Percentiles rank a stretch among this genome's conserved stretches.
Evolutionary conservation across 306 rosid species (phyloP).

Genomic region (Trifolium dubium): DNA sequence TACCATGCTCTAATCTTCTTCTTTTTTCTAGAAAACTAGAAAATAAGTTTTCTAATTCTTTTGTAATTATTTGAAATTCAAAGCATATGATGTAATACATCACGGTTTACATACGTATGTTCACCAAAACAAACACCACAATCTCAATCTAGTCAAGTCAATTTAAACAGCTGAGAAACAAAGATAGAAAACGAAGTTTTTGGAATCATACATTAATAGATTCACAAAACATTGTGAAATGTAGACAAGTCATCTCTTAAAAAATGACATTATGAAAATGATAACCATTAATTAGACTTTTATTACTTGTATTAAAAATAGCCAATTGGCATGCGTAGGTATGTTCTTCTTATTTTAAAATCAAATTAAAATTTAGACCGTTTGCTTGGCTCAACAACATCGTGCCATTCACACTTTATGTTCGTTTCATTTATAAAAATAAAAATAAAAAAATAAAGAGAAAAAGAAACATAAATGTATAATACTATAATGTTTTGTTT

Average conservation of each 20-base stretch:
- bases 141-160: background rate
- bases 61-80: background rate
- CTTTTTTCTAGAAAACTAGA: no score
- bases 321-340: conserved; percentile 23
- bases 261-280: background rate
- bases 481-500: no score
- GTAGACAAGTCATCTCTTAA: background rate
- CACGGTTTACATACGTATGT: background rate
- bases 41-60: background rate
- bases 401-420: background rate
- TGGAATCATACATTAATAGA: background rate
- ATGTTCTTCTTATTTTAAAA: background rate
- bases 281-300: background rate
- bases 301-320: conserved; percentile 7
- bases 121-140: background rate
- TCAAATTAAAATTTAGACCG: background rate
- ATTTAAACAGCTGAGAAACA: background rate
- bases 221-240: background rate
- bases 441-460: no score
- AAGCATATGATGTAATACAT: background rate
- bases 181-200: background rate
- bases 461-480: no score
- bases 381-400: conserved; percentile 18
- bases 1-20: background rate
- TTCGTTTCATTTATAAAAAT: no score